Base-by-base conservation (phyloP, 1,284 basidiomycete species). In the Schizophyllum amplum region DNA sequence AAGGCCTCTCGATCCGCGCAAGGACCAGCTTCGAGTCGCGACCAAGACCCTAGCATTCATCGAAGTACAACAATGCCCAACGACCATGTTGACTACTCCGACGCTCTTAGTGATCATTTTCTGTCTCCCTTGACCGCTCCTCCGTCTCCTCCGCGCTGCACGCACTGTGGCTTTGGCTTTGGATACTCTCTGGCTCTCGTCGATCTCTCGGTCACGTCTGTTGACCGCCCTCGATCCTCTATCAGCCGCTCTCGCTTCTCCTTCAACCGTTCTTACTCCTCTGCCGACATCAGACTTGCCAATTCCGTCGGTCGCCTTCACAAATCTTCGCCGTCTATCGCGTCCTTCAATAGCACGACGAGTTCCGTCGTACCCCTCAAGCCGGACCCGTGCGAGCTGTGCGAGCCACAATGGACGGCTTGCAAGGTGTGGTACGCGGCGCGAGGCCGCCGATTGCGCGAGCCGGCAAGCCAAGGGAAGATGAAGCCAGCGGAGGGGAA, bases 381-480 rank as follows among this genome's bases (percentile, higher is more conserved):
- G 4, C 51, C 26, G 13, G 54, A 59, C 26, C 63, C 57, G 17
- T 64, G 63, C 26, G 57, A 54, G 11, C 47, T 60, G 46, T 64
- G 63, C 25, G 63, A 58, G 47, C 54, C 60, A 17, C 60, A 61
- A 52, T 63, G 63, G 63, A 50, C 60, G 24, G 62, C 61, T 20
- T 64, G 62, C 58, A 60, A 63, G 53, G 55, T 55, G 54, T 63
- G 62, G 62, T 61, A 59, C 48, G 48, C 20, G 13, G 48, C 13
- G 48, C 20, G 24, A 9, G 48, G 48, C 22, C 33, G 33, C 13
- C 33, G 33, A 2, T 17, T 42, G 2, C 33, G 33, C 3, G 33
- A 42, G 13, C 33, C 33, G 33, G 33, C 33, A 9, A 42, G 33
- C 33, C 33, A 42, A 3, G 17, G 33, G 33, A 13, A 17, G 33